A percentile compares a stretch with the other conserved stretches of the same genome.
Evolutionary conservation across 306 rosid species (phyloP).

Genomic region (Malus domestica): DNA sequence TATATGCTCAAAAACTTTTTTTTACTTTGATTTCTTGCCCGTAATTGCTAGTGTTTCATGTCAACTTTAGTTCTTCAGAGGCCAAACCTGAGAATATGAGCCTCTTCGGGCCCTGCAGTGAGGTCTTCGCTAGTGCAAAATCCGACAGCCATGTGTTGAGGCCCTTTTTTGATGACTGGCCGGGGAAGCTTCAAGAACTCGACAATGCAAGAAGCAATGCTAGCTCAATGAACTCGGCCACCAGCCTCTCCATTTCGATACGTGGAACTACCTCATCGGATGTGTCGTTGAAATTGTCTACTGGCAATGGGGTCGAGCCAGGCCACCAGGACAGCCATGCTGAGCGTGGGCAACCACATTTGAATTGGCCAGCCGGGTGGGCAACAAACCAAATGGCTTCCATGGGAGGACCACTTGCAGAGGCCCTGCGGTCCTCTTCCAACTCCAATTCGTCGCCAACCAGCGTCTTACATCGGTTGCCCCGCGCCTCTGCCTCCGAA

Average conservation of each 20-base stretch:
- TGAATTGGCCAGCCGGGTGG: slow-evolving; percentile 76
- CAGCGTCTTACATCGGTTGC: slow-evolving; percentile 71
- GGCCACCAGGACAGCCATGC: slow-evolving; percentile 28
- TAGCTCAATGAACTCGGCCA: slow-evolving; percentile 34
- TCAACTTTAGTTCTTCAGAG: slow-evolving; percentile 32
- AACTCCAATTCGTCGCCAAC: slow-evolving; percentile 71
- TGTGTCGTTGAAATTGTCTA: slow-evolving; percentile 75
- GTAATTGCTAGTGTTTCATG: slow-evolving; percentile 3
- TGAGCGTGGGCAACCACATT: slow-evolving; percentile 37
- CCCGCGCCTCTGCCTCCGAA: slow-evolving; percentile 46
- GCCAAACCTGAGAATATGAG: slow-evolving; percentile 35
- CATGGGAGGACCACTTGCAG: slow-evolving; percentile 97
- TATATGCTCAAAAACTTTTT: slow-evolving; percentile 1
- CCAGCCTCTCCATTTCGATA: slow-evolving; percentile 67
- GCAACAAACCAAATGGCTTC: slow-evolving; percentile 60
- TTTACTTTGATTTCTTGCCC: background rate
- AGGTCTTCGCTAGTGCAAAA: slow-evolving; percentile 38
- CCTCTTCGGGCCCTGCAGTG: slow-evolving; percentile 26
- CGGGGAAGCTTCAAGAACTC: slow-evolving; percentile 55
- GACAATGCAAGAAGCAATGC: slow-evolving; percentile 32
- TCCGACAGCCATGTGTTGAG: slow-evolving; percentile 67
- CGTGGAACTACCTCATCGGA: slow-evolving; percentile 59
- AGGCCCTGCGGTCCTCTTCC: slow-evolving; percentile 78
- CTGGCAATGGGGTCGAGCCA: slow-evolving; percentile 45
- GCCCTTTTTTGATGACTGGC: slow-evolving; percentile 95